phyloP scores from a whole-genome alignment of 1,284 basidiomycete genomes.

The Athelia sp. region DNA sequence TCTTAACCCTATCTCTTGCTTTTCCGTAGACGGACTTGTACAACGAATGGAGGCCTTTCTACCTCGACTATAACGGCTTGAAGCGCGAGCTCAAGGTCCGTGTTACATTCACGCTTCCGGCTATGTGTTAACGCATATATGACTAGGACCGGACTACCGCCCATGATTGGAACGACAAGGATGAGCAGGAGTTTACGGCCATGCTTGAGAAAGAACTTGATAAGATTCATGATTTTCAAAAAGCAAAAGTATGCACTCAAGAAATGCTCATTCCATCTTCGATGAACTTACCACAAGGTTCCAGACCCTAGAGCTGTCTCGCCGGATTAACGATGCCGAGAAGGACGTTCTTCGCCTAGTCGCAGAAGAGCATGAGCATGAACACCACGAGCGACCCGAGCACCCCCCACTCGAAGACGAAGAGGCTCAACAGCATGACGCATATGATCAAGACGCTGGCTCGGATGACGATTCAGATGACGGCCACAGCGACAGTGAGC shows the following conservation, averaged over 20 bases:
- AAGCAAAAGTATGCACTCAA: conserved; percentile 62
- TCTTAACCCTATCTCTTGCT: not conserved
- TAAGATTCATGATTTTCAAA: conserved; percentile 96
- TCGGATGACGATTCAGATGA: conserved; percentile 58
- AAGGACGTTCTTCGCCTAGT: conserved; percentile 77
- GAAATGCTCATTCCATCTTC: not conserved
- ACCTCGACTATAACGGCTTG: conserved; percentile 84
- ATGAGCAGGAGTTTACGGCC: conserved; percentile 78
- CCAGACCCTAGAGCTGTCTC: conserved; percentile 80
- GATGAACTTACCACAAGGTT: not conserved
- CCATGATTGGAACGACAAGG: conserved; percentile 66
- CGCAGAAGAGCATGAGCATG: conserved; percentile 37
- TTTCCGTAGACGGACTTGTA: conserved; percentile 77
- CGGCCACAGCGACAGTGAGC: conserved; percentile 52
- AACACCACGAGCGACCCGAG: conserved; percentile 5
- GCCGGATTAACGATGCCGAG: conserved; percentile 79
- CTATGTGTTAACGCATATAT: not conserved
- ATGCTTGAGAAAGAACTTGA: conserved; percentile 87
- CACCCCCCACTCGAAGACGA: conserved; percentile 33
- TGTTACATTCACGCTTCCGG: conserved; percentile 5
- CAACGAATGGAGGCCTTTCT: conserved; percentile 86
- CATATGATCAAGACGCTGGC: conserved; percentile 62
- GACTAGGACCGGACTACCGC: conserved; percentile 55
- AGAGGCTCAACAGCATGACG: conserved; percentile 54
- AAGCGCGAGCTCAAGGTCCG: conserved; percentile 86